phyloP scores from a whole-genome alignment of 257 asterid genomes.

The Galeopsis tetrahit region DNA sequence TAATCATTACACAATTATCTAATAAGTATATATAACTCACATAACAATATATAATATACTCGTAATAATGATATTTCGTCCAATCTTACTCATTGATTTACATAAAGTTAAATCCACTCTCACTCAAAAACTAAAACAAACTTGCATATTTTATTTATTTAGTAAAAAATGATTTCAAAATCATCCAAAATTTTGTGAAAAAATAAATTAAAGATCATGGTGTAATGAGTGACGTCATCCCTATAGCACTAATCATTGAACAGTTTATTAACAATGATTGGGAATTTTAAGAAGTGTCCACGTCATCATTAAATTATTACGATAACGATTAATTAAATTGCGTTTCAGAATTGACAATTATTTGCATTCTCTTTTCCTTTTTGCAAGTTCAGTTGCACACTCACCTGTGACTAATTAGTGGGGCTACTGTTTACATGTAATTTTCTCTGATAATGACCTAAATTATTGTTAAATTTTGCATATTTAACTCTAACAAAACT shows the following conservation, averaged over 20 bases:
- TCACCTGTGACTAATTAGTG: slow-evolving; percentile 37
- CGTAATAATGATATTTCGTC: too few species aligned
- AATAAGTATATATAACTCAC: too few species aligned
- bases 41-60: too few species aligned
- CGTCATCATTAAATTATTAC: slow-evolving; percentile 36
- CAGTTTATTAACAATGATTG: slow-evolving; percentile 51
- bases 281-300: slow-evolving; percentile 36
- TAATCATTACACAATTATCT: too few species aligned
- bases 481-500: too few species aligned
- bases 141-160: too few species aligned
- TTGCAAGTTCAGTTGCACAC: slow-evolving; percentile 30
- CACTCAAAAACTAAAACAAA: too few species aligned
- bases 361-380: slow-evolving; percentile 10
- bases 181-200: not conserved
- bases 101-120: too few species aligned
- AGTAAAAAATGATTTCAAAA: too few species aligned
- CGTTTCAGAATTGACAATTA: slow-evolving; percentile 28
- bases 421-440: slow-evolving; percentile 7
- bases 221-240: slow-evolving; percentile 32
- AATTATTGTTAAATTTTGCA: slow-evolving; percentile 23
- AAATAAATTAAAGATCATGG: slow-evolving; percentile 4
- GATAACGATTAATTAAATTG: slow-evolving; percentile 14
- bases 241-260: slow-evolving; percentile 37
- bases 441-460: slow-evolving; percentile 37
- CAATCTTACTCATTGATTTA: too few species aligned